phyloP scores from a whole-genome alignment of 1,139 yeast genomes.

The Taphrina flavorubra region DNA sequence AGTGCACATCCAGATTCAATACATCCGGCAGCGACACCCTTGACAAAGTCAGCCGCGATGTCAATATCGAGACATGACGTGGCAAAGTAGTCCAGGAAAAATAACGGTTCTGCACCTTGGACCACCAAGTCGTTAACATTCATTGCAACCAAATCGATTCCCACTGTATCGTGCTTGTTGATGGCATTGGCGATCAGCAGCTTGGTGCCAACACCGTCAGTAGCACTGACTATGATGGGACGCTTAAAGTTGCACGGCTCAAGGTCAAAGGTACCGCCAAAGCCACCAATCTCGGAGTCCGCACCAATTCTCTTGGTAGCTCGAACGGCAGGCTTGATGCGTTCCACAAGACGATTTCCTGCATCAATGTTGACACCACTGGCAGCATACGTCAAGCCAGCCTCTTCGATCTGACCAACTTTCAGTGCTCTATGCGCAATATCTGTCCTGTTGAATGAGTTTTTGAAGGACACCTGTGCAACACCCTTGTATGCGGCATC shows the following conservation, averaged over 20 bases:
- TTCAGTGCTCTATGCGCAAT: conserved; percentile 95
- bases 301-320: conserved; percentile 97
- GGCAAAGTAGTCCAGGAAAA: conserved; percentile 95
- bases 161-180: conserved; percentile 90
- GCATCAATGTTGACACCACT: conserved; percentile 98
- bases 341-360: conserved; percentile 87
- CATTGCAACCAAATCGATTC: conserved; percentile 98
- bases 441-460: conserved; percentile 84
- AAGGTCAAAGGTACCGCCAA: conserved; percentile 94
- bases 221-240: conserved; percentile 91
- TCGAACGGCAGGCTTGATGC: conserved; percentile 86
- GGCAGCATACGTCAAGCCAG: conserved; percentile 79
- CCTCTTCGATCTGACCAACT: conserved; percentile 48
- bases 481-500: conserved; percentile 86
- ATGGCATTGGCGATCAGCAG: conserved; percentile 90
- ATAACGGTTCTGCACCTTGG: conserved; percentile 97
- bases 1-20: conserved; percentile 94
- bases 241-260: conserved; percentile 82
- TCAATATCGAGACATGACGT: conserved; percentile 86
- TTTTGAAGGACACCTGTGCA: conserved; percentile 69
- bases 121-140: conserved; percentile 96
- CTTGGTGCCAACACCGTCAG: conserved; percentile 99
- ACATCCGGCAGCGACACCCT: conserved; percentile 97
- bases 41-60: conserved; percentile 85
- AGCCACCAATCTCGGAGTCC: conserved; percentile 97